Evolutionary conservation across 768 basidiomycete species (phyloP), one percentile per base, ranked within the genome.

Genomic region (Mycena kentingensis): DNA sequence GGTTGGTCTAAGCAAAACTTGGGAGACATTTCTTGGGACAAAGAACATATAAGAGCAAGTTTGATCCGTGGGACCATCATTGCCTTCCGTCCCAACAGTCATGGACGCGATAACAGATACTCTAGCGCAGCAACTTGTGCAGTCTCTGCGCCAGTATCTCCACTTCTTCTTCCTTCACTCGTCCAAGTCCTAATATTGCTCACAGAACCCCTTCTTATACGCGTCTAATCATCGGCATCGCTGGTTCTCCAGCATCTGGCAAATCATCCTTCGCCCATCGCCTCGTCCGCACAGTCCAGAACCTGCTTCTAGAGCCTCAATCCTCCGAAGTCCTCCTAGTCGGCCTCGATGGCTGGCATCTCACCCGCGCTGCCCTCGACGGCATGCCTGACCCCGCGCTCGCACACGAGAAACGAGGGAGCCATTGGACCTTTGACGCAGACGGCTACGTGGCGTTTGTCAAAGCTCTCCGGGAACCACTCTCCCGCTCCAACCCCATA

Each of bases 281-380:
- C 6, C 65, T 96, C 34, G 75, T 82, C 2, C 65, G 77, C 18
- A 68, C 73, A 27, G 63, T 81, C 54, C 90, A 92, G 61, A 49
- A 63, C 0, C 60, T 79, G 21, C 8, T 5, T 12, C 70, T 79
- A 46, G 55, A 26, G 27, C 42, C 48, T 29, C 39, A n/a, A 13
- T 28, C 34, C 29, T 38, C 51, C 19, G 47, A 43, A 29, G 90
- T 85, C 4, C 75, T 88, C 27, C 78, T 92, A 36, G 81, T 97
- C 10, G 83, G 88, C 6, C 74, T 93, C 32, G 95, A 98, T 65
- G 95, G 96, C 11, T 98, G 93, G 93, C 95, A 98, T 67, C 77
- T 88, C 53, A 81, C 89, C 16, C 82, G 92, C 21, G 79, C 82
- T 4, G 83, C 90, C 57, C 81, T 98, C 24, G 90, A 90, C 62